Conservation (phyloP, 169 alveolate species). For the Babesia caballi region DNA sequence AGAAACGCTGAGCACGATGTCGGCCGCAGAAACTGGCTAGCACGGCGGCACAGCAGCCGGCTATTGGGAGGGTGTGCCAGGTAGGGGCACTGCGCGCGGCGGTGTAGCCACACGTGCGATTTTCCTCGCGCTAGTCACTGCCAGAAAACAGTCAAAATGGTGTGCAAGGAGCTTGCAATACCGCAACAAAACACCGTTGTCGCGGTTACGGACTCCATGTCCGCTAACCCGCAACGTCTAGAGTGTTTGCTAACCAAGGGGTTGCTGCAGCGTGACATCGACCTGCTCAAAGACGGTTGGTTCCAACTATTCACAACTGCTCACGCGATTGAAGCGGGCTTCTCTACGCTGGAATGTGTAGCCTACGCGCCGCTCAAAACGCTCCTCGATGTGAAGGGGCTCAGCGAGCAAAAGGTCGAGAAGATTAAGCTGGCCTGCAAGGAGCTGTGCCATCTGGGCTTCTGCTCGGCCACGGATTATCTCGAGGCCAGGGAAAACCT, state of each 20-base stretch:
- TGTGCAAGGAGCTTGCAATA: slow-evolving; percentile 51
- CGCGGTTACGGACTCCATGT: slow-evolving; percentile 60
- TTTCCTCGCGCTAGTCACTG: not conserved
- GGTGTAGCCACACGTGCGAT: not conserved
- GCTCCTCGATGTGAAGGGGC: slow-evolving; percentile 91
- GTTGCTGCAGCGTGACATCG: slow-evolving; percentile 85
- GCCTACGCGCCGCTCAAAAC: slow-evolving; percentile 90
- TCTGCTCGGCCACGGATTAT: slow-evolving; percentile 89
- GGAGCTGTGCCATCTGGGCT: slow-evolving; percentile 88
- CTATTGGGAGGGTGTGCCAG: not conserved
- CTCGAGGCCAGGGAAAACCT: slow-evolving; percentile 88
- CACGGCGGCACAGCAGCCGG: too few species aligned
- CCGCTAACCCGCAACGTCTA: slow-evolving; percentile 75
- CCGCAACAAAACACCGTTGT: slow-evolving; percentile 38
- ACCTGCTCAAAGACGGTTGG: slow-evolving; percentile 85
- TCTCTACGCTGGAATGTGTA: slow-evolving; percentile 89
- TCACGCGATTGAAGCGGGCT: slow-evolving; percentile 76
- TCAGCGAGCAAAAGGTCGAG: slow-evolving; percentile 94
- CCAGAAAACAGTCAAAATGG: slow-evolving; percentile 41
- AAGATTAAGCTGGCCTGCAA: slow-evolving; percentile 90
- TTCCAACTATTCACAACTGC: not conserved
- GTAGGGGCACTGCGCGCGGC: slow-evolving; percentile 16
- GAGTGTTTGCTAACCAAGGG: slow-evolving; percentile 83
- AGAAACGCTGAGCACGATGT: slow-evolving; percentile 29
- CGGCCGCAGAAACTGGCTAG: not conserved